Percentiles rank a stretch among this genome's conserved stretches.
Evolutionary conservation across 2,329 filamentous ascomycete genomes (phyloP).

Genomic region (Huntiella decipiens): DNA sequence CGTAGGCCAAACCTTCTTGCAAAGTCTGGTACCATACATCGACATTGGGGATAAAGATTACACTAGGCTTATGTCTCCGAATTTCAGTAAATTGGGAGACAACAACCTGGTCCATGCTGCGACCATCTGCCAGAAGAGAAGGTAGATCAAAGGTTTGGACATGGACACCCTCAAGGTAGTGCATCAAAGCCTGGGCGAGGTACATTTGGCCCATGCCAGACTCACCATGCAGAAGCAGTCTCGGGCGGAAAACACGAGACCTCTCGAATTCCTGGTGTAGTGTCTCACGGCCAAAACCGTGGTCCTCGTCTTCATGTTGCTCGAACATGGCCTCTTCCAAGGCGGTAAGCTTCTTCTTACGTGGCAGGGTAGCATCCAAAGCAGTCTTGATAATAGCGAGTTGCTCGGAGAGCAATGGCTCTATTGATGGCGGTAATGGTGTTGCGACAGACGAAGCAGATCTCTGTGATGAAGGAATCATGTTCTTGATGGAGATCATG

Average conservation of each 20-base stretch:
- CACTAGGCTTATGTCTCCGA: constrained; percentile 82
- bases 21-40: constrained; percentile 64
- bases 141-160: constrained; percentile 89
- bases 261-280: constrained; percentile 63
- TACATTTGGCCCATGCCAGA: constrained; percentile 91
- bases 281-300: constrained; percentile 70
- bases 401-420: constrained; percentile 60
- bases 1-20: constrained; percentile 46
- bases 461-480: constrained; percentile 84
- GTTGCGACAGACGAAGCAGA: constrained; percentile 70
- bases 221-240: constrained; percentile 64
- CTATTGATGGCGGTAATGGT: constrained; percentile 59
- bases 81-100: constrained; percentile 84
- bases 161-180: constrained; percentile 83
- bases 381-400: constrained; percentile 48
- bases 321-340: constrained; percentile 88
- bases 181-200: constrained; percentile 64
- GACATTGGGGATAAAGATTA: constrained; percentile 84
- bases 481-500: constrained; percentile 90
- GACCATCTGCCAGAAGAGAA: constrained; percentile 66
- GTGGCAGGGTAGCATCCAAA: constrained; percentile 60
- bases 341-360: constrained; percentile 71
- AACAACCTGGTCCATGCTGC: constrained; percentile 71
- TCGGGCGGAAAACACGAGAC: constrained; percentile 71
- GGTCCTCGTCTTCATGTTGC: constrained; percentile 62